A percentile compares a stretch with the other conserved stretches of the same genome.
Conservation (phyloP, 2,329 filamentous ascomycete species). For the Mycosphaerella sp. region DNA sequence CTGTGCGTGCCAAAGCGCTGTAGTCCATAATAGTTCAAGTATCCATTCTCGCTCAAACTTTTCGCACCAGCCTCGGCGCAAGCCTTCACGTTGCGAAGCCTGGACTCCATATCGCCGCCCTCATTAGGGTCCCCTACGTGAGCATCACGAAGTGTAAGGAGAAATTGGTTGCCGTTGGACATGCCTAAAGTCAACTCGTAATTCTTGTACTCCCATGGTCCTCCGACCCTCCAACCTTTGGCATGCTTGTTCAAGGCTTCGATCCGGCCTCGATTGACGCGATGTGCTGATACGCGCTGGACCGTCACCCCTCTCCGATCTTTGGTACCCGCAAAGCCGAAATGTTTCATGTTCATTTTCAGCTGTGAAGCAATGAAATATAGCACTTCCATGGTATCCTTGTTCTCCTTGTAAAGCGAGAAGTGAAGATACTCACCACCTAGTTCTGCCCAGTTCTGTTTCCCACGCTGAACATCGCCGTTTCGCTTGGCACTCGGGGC, state of each 20-base stretch:
- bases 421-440: conserved; percentile 84
- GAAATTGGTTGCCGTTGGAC: conserved; percentile 82
- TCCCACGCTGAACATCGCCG: conserved; percentile 33
- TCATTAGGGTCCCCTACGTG: conserved; percentile 49
- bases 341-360: conserved; percentile 60
- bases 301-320: conserved; percentile 81
- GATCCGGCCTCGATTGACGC: conserved; percentile 57
- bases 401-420: conserved; percentile 92
- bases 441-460: conserved; percentile 57
- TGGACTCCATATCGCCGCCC: conserved; percentile 28
- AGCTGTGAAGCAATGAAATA: conserved; percentile 68
- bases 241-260: conserved; percentile 55
- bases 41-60: conserved; percentile 66
- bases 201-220: conserved; percentile 72
- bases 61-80: conserved; percentile 56
- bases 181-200: conserved; percentile 74
- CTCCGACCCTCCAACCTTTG: conserved; percentile 56
- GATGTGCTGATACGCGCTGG: conserved; percentile 67
- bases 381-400: conserved; percentile 89
- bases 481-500: conserved; percentile 15
- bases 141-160: conserved; percentile 84
- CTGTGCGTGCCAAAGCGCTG: conserved; percentile 89
- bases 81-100: conserved; percentile 42
- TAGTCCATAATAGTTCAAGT: conserved; percentile 97
- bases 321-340: conserved; percentile 84